These are phyloP conservation scores for Acanthamoeba sp. DNA, from an alignment of 208 protist genomes.

Conservation along the genomic window DNA sequence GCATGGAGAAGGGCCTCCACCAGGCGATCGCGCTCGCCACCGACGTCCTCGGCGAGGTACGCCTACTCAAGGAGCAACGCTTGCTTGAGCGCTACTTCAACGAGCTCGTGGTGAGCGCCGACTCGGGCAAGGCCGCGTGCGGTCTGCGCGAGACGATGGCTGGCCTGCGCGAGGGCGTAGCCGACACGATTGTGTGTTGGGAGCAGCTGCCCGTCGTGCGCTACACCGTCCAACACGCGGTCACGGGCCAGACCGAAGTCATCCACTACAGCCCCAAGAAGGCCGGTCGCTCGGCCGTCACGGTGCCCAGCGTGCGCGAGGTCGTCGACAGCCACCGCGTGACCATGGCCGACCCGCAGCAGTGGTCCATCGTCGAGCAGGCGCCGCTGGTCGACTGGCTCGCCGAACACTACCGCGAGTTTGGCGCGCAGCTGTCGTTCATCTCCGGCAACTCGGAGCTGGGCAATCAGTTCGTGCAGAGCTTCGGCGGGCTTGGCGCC, in stretches of 20 bases:
- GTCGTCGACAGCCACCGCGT: neutral
- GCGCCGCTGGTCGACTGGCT: conserved; percentile 50
- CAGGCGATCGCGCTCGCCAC: conserved; percentile 45
- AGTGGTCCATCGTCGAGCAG: conserved; percentile 61
- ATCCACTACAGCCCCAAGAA: neutral
- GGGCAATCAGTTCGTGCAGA: conserved; percentile 62
- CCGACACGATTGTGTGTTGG: conserved; percentile 22
- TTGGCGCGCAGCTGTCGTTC: conserved; percentile 50
- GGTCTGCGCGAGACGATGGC: conserved; percentile 53
- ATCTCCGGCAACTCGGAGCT: conserved; percentile 44
- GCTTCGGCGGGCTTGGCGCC: conserved; percentile 53
- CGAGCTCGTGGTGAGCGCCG: conserved; percentile 36
- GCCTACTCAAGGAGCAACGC: conserved; percentile 57
- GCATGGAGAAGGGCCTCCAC: conserved; percentile 63
- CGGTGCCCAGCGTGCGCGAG: neutral
- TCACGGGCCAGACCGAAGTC: conserved; percentile 14
- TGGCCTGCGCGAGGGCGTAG: conserved; percentile 11
- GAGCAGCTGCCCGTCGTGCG: conserved; percentile 23
- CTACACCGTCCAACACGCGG: conserved; percentile 9
- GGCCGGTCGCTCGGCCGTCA: neutral
- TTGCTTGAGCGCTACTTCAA: conserved; percentile 59
- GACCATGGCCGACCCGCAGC: neutral
- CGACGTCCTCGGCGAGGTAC: conserved; percentile 36
- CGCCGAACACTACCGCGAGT: conserved; percentile 22
- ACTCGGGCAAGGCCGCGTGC: neutral